These are phyloP conservation scores for Arthrocladium fulminans DNA, from an alignment of 2,329 filamentous ascomycete genomes.

Conservation along the genomic window DNA sequence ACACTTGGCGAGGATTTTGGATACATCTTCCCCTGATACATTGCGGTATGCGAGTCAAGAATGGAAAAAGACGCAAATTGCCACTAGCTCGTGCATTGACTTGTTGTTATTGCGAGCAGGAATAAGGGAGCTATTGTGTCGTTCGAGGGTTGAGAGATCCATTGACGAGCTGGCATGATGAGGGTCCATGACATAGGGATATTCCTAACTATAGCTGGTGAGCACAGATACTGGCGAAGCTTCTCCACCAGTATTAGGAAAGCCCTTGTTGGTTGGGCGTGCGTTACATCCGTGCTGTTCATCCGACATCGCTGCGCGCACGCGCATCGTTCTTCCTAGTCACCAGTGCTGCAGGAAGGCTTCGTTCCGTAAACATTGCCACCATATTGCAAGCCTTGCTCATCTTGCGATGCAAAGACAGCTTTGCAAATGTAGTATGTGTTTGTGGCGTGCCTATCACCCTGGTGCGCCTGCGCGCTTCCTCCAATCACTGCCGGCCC, in stretches of 20 bases:
- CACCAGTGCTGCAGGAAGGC: too few species aligned
- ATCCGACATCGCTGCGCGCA: too few species aligned
- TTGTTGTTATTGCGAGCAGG: not conserved
- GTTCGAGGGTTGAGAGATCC: not conserved
- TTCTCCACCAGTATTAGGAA: not conserved
- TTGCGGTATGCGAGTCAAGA: not conserved
- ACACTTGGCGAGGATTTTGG: not conserved
- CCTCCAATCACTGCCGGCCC: too few species aligned
- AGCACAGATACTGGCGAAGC: not conserved
- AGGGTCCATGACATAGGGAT: not conserved
- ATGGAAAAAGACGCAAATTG: not conserved
- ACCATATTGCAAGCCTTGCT: too few species aligned
- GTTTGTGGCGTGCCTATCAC: too few species aligned
- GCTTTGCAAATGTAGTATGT: too few species aligned
- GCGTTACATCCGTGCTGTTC: too few species aligned
- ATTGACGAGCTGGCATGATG: not conserved
- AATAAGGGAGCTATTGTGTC: not conserved
- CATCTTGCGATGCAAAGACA: too few species aligned
- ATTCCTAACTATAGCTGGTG: not conserved
- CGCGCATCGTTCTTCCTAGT: too few species aligned
- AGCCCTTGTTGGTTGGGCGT: not conserved
- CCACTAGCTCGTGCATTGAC: not conserved
- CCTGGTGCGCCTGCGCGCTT: too few species aligned
- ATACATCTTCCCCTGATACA: not conserved
- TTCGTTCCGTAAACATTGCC: too few species aligned